Conservation (phyloP, 2,329 filamentous ascomycete species). For the Alternaria angustiovoidea region DNA sequence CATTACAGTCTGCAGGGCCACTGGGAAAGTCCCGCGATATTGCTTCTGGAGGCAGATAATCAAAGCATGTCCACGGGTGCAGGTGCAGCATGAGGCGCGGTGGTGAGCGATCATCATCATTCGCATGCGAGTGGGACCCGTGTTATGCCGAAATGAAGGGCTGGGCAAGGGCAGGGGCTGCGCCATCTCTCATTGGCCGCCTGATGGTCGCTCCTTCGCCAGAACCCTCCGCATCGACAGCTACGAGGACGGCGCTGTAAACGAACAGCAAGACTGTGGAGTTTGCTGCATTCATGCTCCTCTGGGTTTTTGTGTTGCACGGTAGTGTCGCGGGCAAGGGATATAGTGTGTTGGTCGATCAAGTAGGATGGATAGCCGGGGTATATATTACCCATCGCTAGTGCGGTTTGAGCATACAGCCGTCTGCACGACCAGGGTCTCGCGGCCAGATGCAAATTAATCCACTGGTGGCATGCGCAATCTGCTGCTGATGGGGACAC, state of each 20-base stretch:
- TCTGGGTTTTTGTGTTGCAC: not conserved
- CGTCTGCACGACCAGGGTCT: constrained; percentile 27
- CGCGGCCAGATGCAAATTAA: constrained; percentile 29
- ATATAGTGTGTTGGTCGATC: not conserved
- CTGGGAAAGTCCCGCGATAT: constrained; percentile 10
- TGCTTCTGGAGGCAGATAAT: constrained; percentile 19
- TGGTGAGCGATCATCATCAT: constrained; percentile 19
- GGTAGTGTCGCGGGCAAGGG: constrained; percentile 6
- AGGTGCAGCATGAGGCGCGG: constrained; percentile 8
- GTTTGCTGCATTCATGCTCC: not conserved
- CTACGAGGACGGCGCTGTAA: not conserved
- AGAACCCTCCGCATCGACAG: not conserved
- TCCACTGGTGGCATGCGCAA: constrained; percentile 13
- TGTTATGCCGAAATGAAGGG: constrained; percentile 28
- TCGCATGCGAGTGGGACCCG: constrained; percentile 13
- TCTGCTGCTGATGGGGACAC: constrained; percentile 7
- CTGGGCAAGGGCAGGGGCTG: constrained; percentile 18
- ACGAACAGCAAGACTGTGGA: not conserved
- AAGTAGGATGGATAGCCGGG: constrained; percentile 6
- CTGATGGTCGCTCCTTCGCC: not conserved
- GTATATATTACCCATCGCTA: constrained; percentile 19
- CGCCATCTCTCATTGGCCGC: constrained; percentile 31
- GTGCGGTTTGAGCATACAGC: constrained; percentile 29
- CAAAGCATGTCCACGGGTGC: constrained; percentile 17
- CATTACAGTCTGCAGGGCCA: not conserved